Evolutionary conservation across 257 asterid species (phyloP).

Genomic region (Marsdenia floribunda): DNA sequence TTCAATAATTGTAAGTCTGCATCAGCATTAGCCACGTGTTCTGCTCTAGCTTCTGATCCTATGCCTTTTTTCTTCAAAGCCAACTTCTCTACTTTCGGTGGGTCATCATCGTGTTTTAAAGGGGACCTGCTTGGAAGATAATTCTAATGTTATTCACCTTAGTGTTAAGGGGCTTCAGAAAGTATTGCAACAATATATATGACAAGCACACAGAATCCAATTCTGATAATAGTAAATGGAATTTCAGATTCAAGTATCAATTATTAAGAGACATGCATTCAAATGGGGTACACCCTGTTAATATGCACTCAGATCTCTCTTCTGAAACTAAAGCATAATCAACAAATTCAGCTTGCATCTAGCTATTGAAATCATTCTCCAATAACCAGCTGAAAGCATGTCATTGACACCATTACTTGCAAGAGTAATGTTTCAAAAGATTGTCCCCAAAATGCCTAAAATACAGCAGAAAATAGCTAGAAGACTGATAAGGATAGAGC

Average conservation of each 20-base stretch:
- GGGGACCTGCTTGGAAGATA: constrained; percentile 40
- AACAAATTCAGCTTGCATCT: neutral
- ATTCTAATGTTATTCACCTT: neutral
- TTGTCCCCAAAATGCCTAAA: neutral
- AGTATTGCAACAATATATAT: neutral
- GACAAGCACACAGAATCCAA: neutral
- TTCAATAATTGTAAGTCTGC: constrained; percentile 83
- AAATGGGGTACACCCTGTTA: neutral
- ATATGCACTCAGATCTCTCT: neutral
- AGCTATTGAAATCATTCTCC: neutral
- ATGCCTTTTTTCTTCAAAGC: constrained; percentile 78
- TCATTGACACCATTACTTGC: neutral
- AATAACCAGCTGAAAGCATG: neutral
- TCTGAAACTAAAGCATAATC: neutral
- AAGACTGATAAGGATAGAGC: neutral
- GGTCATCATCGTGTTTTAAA: constrained; percentile 43
- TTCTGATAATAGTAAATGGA: neutral
- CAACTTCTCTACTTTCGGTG: constrained; percentile 64
- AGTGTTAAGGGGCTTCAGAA: neutral
- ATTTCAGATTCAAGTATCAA: neutral
- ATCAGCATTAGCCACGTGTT: constrained; percentile 74
- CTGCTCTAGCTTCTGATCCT: constrained; percentile 91
- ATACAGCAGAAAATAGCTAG: neutral
- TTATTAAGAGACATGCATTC: neutral
- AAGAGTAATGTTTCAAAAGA: neutral